Base-by-base conservation (phyloP, 768 basidiomycete species). In the Tricholoma matsutake region DNA sequence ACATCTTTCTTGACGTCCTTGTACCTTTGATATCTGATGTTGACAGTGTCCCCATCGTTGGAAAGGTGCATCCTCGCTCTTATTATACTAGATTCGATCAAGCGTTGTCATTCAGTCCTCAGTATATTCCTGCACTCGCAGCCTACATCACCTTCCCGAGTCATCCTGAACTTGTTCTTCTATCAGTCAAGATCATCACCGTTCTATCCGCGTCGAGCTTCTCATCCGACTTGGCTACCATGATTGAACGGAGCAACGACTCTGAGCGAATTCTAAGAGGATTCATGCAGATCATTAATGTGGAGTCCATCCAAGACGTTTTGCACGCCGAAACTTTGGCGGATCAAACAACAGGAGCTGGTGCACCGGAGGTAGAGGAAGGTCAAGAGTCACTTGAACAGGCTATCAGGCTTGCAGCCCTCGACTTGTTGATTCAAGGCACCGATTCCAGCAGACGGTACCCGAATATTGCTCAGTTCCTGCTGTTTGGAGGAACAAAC, bases 401-500 rank as follows among this genome's bases (percentile, higher is more conserved):
- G 63, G 86, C 88, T 0, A 91, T 89, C 57, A 76, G 92, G 37
- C 75, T 90, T 1, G 86, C 90, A 0, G 86, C 92, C 4, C 83
- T 98, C 53, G 88, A 96, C 63, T 76, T 98, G 10, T 80, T 98
- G 57, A 84, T 93, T 43, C 85, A 85, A 60, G 91, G 89, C 61
- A 94, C 94, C 0, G 76, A 82, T n/a, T 71, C 75, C 0, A 81
- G 78, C 47, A 75, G 82, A 8, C 73, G 84, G 0, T 92, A 86
- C 65, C 94, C 95, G 6, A 97, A 95, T 66, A 68, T 96, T 18
- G 90, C 91, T 0, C 95, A 97, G 73, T 91, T 92, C 75, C 76
- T 98, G 10, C 81, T 97, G 20, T 92, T 96, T 67, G 90, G 91
- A 20, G 77, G 81, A 3, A 71, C 79, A 1, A 79, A 79, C n/a